Base-by-base conservation (phyloP, 371 early-diverging fungal species). In the Mucor sp. region DNA sequence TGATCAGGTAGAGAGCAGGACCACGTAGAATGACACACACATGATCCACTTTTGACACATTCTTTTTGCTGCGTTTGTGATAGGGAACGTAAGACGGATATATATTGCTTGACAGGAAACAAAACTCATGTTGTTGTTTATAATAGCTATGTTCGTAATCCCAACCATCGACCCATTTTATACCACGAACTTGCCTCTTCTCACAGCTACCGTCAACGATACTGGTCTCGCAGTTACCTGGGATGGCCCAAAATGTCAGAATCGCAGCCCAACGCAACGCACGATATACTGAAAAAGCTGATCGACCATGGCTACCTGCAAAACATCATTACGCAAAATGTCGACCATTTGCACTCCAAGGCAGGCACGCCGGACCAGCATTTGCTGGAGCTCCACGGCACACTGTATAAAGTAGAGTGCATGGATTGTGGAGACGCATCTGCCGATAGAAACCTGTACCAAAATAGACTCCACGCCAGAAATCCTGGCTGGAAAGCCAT, bases 201-300 rank as follows among this genome's bases (percentile, higher is more conserved):
- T 8, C 90, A 92, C 63, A 63, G 68, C 1, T 86, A 83, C 48
- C 83, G 95, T 1, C 92, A 91, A 65, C 81, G 97, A 6, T 97
- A 97, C 79, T 97, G 97, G 97, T 92, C 93, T 2, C 89, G 97
- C 5, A 91, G 91, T n/a, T 95, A 87, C 70, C 77, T 96, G 19
- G 97, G 97, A 0, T 96, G 89, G 82, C 85, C 87, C 3, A 85
- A 79, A 6, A 89, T 96, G 68, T 62, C 76, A 28, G 65, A 70
- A 11, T 90, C 95, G 2, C 65, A 78, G 25, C 95, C 95, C 6
- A 96, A 96, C 67, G 63, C 74, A 1, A 80, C 91, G 5, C 97
- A 97, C 69, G 60, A 71, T 28, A 78, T 87, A 12, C 59, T 96
- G 2, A 76, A 88, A 11, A 62, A 70, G 15, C 71, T 95, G 6